Base-by-base conservation (phyloP, 2,329 filamentous ascomycete genomes). In the Juglanconis sp. region DNA sequence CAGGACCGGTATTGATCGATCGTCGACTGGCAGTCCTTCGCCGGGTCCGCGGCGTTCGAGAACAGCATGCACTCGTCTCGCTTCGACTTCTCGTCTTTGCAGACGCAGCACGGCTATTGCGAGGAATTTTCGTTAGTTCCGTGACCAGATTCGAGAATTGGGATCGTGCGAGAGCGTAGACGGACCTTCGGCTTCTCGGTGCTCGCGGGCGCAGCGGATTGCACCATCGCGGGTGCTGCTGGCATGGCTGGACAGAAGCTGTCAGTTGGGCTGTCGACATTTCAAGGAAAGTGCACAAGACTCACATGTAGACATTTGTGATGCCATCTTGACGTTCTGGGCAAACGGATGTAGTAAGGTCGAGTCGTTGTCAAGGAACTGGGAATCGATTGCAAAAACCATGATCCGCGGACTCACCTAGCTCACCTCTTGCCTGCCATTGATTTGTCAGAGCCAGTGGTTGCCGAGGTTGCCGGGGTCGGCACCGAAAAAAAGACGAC, bases 61-160 rank as follows among this genome's bases (percentile, higher is more conserved):
- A 98, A 97, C 59, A 99, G 90, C 94, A 99, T 98, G 82, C 95
- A 99, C 77, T 99, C 93, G 79, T 99, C 95, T 65, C 95, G 91
- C 68, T 84, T 84, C 44, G 91, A 82, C 77, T 99, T 99, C 76
- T 99, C 92, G 49, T 95, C 87, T 73, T 93, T 97, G 86, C 95
- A 99, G 35, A 98, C 95, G 74, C 95, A 98, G 84, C 95, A 98
- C 48, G 94, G 94, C 92, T 97, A 70, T 62, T 24, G 30, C 3
- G n/a, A 6, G 17, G 4, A 3, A n/a, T 17, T 9, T 30, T 2
- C 1, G 6, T 40, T 42, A 42, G 47, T 4, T 11, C 10, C 24
- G 17, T 44, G 38, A 10, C 52, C 36, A 30, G 5, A 42, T 15
- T 35, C 40, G 32, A 17, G n/a, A 10, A n/a, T 15, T 53, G 17